phyloP scores from a whole-genome alignment of 2,329 filamentous ascomycete genomes.

The Hymenoscyphus occultus region DNA sequence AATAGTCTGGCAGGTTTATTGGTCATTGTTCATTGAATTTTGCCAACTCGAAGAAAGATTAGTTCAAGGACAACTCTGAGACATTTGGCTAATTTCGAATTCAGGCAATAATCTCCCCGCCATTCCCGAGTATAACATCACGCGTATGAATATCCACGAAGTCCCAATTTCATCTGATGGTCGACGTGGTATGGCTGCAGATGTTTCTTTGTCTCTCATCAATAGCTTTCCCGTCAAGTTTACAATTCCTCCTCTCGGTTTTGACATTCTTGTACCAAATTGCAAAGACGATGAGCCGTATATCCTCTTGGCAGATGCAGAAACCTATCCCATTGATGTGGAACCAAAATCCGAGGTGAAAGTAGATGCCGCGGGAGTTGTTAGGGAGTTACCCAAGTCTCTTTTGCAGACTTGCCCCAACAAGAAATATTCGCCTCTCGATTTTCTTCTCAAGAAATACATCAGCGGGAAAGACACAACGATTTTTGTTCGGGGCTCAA shows the following conservation, averaged over 20 bases:
- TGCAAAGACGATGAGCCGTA: conserved; percentile 69
- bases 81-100: conserved; percentile 24
- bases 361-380: conserved; percentile 67
- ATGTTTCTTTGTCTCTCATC: conserved; percentile 67
- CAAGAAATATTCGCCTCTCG: conserved; percentile 76
- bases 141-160: conserved; percentile 76
- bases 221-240: conserved; percentile 80
- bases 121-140: conserved; percentile 80
- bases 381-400: conserved; percentile 70
- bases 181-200: conserved; percentile 67
- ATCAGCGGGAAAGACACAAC: conserved; percentile 76
- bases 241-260: conserved; percentile 73
- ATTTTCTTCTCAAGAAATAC: conserved; percentile 76
- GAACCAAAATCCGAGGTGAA: conserved; percentile 64
- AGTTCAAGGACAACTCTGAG: background rate
- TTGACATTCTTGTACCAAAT: conserved; percentile 81
- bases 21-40: conserved; percentile 5
- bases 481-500: conserved; percentile 79
- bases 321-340: conserved; percentile 64
- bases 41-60: background rate
- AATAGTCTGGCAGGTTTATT: conserved; percentile 25
- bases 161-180: conserved; percentile 49
- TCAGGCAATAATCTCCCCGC: conserved; percentile 67
- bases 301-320: conserved; percentile 75
- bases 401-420: conserved; percentile 73